Evolutionary conservation across 2,329 filamentous ascomycete genomes (phyloP).

Genomic region (Davidsoniella neocaledoniae): DNA sequence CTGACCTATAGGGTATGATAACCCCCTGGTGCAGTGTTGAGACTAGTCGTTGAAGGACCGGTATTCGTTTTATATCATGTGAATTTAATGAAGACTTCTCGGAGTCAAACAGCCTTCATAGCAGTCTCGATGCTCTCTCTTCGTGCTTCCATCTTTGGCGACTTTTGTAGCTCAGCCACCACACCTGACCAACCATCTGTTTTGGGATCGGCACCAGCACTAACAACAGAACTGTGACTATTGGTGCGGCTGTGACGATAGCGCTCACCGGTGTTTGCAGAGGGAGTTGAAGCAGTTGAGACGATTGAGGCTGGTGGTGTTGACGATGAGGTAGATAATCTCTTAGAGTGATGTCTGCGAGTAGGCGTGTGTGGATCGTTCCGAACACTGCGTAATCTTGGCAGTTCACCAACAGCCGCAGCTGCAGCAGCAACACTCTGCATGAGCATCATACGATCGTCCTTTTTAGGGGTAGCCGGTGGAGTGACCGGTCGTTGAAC

Average conservation of each 20-base stretch:
- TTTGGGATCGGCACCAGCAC: constrained; percentile 16
- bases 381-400: neutral
- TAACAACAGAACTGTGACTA: constrained; percentile 7
- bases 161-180: constrained; percentile 43
- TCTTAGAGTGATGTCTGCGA: neutral
- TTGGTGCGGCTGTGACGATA: neutral
- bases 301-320: constrained; percentile 6
- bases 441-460: constrained; percentile 10
- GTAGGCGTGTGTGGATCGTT: neutral
- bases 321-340: neutral
- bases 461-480: constrained; percentile 4
- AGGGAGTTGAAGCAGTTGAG: neutral
- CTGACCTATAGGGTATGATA: too few species aligned
- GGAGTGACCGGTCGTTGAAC: constrained; percentile 5
- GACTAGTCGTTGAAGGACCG: neutral
- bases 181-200: constrained; percentile 42
- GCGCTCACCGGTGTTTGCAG: neutral
- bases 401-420: neutral
- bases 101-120: constrained; percentile 21
- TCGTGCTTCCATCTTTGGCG: constrained; percentile 42
- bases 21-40: neutral
- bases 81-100: neutral
- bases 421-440: constrained; percentile 8
- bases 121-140: constrained; percentile 32
- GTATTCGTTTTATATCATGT: neutral